These are phyloP conservation scores for Leccinum variicolor DNA, from an alignment of 768 basidiomycete species.

Conservation along the genomic window DNA sequence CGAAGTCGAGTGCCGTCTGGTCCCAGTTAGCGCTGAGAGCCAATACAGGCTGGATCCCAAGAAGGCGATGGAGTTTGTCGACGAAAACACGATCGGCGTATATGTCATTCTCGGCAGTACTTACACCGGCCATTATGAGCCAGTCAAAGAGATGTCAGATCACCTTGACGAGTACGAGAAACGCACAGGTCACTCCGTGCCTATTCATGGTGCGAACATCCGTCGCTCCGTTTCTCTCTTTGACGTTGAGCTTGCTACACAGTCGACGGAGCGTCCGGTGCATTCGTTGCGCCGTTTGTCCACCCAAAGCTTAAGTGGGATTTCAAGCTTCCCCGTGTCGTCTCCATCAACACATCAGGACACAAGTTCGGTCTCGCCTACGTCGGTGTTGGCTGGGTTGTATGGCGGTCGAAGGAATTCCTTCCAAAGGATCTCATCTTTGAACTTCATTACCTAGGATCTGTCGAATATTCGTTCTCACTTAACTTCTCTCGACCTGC, in stretches of 20 bases:
- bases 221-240: constrained; percentile 22
- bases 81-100: constrained; percentile 71
- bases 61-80: constrained; percentile 59
- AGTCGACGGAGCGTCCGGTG: constrained; percentile 62
- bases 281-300: constrained; percentile 61
- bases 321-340: constrained; percentile 56
- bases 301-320: constrained; percentile 55
- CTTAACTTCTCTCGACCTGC: constrained; percentile 61
- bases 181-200: constrained; percentile 40
- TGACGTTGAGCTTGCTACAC: constrained; percentile 1
- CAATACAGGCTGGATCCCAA: constrained; percentile 77
- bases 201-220: constrained; percentile 35
- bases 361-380: constrained; percentile 61
- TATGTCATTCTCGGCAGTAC: constrained; percentile 61
- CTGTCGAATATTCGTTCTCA: constrained; percentile 73
- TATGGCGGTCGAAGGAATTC: constrained; percentile 54
- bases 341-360: constrained; percentile 57
- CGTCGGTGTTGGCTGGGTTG: constrained; percentile 61
- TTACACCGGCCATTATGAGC: constrained; percentile 64
- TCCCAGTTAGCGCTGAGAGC: constrained; percentile 61
- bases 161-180: constrained; percentile 59
- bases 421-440: constrained; percentile 72
- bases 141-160: constrained; percentile 81
- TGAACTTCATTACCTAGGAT: constrained; percentile 50
- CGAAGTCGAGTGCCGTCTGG: constrained; percentile 62